Conservation (phyloP, 768 basidiomycete genomes). For the Cystobasidium tubakii region DNA sequence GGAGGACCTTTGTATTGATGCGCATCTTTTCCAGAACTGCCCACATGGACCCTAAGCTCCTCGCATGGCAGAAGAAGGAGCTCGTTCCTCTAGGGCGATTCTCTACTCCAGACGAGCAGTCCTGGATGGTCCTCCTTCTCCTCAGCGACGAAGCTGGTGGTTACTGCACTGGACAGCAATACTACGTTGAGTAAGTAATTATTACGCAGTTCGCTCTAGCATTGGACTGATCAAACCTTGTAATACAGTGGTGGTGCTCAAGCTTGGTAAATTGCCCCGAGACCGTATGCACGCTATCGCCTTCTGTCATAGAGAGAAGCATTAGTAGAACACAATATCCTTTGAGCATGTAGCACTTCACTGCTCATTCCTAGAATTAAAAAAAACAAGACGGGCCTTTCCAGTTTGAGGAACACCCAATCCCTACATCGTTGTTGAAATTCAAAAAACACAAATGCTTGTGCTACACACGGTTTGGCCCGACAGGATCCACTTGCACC, state of each 20-base stretch:
- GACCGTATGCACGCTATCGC: background rate
- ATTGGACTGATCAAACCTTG: background rate
- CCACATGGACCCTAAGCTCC: conserved; percentile 52
- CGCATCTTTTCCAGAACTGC: conserved; percentile 23
- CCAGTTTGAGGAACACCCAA: no score
- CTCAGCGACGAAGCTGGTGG: background rate
- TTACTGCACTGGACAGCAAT: conserved; percentile 27
- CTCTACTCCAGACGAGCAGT: conserved; percentile 44
- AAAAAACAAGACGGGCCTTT: no score
- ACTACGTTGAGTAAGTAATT: conserved; percentile 1
- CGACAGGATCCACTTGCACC: no score
- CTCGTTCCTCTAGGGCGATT: conserved; percentile 46
- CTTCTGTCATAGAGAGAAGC: no score
- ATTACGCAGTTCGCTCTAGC: background rate
- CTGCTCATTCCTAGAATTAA: no score
- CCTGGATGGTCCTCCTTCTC: conserved; percentile 34
- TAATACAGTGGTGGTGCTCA: conserved; percentile 15
- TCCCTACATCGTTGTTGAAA: no score
- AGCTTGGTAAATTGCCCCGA: conserved; percentile 14
- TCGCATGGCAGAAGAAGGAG: conserved; percentile 53
- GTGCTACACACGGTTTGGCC: no score
- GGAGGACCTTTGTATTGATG: background rate
- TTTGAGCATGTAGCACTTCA: no score
- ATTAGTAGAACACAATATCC: no score
- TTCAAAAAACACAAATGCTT: no score